Base-by-base conservation (phyloP, 805 yeast species). In the Maudiozyma saulgeensis region DNA sequence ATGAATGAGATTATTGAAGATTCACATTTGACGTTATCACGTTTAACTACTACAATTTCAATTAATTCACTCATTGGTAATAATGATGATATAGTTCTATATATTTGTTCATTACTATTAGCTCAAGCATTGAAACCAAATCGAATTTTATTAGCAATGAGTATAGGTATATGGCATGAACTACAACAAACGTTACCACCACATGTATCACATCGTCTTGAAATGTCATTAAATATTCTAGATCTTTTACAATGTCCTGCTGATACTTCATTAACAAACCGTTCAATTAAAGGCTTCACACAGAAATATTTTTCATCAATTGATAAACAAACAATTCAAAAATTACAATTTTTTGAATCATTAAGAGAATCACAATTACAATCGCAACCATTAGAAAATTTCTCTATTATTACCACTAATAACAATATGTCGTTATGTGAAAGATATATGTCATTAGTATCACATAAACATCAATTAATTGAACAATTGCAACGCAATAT, bases 161-260 rank as follows among this genome's bases (percentile, higher is more conserved):
- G 28, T 6, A n/a, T 41, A 4, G 49, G 49, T 25, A 41, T 46
- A 34, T 46, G 23, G 32, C 34, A 34, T 23, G 49, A 46, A n/a
- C 3, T 23, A 21, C 13, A 21, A 18, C 32, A 12, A 32, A 19
- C 5, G 1, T 35, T 15, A 35, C 6, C 18, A 16, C 11, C 18
- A 35, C 18, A 28, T 35, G 18, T 16, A 4, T 35, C 38, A 15
- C 40, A 41, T 28, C 21, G 49, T 15, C 23, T 46, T 16, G 23
- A 25, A 42, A 41, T 28, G 19, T 4, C 7, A 3, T 34, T 46
- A 18, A 23, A 18, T 41, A 25, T 41, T 1, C 2, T 40, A 2
- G 49, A 46, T 34, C 26, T 40, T 9, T 18, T 46, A 16, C n/a
- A 13, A 13, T 23, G 28, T 31, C 28, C 15, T 5, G 16, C 32